A percentile compares a stretch with the other conserved stretches of the same genome.
Evolutionary conservation across 129 eudicot genomes (phyloP).

Genomic region (Kitagawia praeruptora): DNA sequence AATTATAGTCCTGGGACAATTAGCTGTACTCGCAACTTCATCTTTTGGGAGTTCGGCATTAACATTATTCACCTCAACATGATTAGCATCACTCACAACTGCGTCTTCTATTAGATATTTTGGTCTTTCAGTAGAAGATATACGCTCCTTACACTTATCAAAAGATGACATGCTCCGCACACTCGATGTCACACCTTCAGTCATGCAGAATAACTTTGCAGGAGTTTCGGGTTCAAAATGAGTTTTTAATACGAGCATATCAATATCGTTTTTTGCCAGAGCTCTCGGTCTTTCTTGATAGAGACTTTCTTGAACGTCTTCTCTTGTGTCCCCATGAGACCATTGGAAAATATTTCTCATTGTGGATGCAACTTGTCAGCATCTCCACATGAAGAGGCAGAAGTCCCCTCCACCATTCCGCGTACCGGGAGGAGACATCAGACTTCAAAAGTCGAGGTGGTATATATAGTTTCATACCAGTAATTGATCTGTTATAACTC

Average conservation of each 20-base stretch:
- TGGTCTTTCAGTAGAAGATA: neutral
- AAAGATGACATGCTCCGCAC: neutral
- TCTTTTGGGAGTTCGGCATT: no score
- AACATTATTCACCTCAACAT: neutral
- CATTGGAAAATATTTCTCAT: neutral
- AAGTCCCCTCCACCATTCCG: conserved; percentile 37
- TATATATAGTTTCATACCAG: neutral
- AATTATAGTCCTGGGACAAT: neutral
- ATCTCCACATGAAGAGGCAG: neutral
- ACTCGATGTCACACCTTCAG: neutral
- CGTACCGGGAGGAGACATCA: conserved; percentile 24
- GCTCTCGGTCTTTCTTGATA: neutral
- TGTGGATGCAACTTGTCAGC: neutral
- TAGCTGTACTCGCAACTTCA: neutral
- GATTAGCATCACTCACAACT: neutral
- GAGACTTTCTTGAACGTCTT: neutral
- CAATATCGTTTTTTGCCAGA: neutral
- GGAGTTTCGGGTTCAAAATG: neutral
- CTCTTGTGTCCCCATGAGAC: neutral
- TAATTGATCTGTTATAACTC: neutral
- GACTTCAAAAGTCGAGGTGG: conserved; percentile 18
- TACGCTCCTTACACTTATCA: neutral
- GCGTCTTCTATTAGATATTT: neutral
- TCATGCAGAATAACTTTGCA: neutral
- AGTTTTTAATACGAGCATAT: neutral